These are phyloP conservation scores for Exophiala aquamarina DNA, from an alignment of 2,329 filamentous ascomycete species.

Conservation along the genomic window DNA sequence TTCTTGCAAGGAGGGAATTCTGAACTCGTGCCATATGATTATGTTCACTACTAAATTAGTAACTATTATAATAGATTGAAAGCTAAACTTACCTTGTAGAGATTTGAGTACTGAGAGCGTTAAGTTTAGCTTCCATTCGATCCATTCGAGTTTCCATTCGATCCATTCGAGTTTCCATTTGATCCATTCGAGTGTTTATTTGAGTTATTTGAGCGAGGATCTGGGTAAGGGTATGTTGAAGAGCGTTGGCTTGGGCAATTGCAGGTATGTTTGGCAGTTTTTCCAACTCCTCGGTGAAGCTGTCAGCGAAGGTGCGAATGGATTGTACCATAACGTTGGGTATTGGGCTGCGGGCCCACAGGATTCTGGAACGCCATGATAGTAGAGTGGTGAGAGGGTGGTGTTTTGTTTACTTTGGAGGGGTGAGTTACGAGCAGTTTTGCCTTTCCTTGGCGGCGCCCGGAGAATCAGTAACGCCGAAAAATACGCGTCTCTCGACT, in stretches of 20 bases:
- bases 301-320: conserved; percentile 1
- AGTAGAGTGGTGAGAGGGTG: conserved; percentile 1
- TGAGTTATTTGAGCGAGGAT: not conserved
- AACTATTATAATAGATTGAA: conserved; percentile 5
- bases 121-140: not conserved
- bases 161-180: conserved; percentile 1
- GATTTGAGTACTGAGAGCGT: conserved; percentile 1
- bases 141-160: not conserved
- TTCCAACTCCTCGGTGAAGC: conserved; percentile 4
- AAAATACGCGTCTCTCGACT: not conserved
- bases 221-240: not conserved
- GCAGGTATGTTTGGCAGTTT: conserved; percentile 9
- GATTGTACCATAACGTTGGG: conserved; percentile 5
- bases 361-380: conserved; percentile 4
- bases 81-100: not conserved
- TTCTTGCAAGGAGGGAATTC: conserved; percentile 2
- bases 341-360: conserved; percentile 7
- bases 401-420: not conserved
- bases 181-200: not conserved
- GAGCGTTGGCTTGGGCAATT: conserved; percentile 3
- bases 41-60: conserved; percentile 8
- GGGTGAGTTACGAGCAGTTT: not conserved
- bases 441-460: not conserved
- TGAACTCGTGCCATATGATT: conserved; percentile 7
- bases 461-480: not conserved